Percentiles rank a stretch among this genome's conserved stretches.
Evolutionary conservation across 768 basidiomycete species (phyloP).

Genomic region (Kwoniella bestiolae): DNA sequence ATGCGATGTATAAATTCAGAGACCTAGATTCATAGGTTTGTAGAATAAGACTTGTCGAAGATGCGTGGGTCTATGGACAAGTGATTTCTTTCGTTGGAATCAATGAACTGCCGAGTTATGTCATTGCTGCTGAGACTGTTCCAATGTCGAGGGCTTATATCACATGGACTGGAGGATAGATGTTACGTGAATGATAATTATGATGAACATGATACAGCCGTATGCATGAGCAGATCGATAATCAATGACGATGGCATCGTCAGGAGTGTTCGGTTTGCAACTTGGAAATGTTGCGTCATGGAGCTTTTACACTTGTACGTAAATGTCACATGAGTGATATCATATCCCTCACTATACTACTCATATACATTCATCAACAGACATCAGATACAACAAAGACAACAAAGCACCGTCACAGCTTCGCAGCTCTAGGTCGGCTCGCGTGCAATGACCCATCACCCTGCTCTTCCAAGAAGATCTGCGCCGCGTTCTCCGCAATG

Average conservation of each 20-base stretch:
- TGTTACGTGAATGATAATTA: neutral
- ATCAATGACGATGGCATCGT: too few species aligned
- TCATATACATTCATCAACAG: neutral
- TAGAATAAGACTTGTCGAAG: neutral
- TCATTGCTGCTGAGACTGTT: neutral
- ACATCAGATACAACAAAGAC: neutral
- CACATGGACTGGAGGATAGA: neutral
- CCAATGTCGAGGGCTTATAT: neutral
- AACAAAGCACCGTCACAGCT: neutral
- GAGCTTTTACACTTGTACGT: too few species aligned
- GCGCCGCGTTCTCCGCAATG: constrained; percentile 26
- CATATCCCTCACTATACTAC: too few species aligned
- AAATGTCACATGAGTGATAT: too few species aligned
- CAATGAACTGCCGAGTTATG: neutral
- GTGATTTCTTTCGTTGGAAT: too few species aligned
- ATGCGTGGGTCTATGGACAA: neutral
- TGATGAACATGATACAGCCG: too few species aligned
- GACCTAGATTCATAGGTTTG: too few species aligned
- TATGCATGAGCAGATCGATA: too few species aligned
- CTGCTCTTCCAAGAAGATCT: constrained; percentile 21
- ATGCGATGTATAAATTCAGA: too few species aligned
- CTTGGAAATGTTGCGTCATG: neutral
- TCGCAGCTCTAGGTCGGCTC: neutral
- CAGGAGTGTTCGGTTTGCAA: too few species aligned
- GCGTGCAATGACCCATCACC: neutral